A percentile compares a stretch with the other conserved stretches of the same genome.
These are phyloP conservation scores for Acmispon strigosus DNA, from an alignment of 306 rosid genomes.

Conservation along the genomic window DNA sequence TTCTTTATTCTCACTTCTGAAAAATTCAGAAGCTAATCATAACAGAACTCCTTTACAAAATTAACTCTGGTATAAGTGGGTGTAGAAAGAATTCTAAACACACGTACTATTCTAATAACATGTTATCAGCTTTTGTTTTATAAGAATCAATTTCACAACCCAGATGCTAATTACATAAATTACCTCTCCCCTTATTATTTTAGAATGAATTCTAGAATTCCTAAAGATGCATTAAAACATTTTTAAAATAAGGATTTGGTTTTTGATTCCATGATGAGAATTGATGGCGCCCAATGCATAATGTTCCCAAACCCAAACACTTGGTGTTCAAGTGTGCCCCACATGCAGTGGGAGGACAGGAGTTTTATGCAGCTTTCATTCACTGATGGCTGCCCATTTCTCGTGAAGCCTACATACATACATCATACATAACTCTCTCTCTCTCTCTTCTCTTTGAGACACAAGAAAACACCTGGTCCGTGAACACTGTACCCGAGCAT, in stretches of 20 bases:
- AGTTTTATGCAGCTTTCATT: constrained; percentile 48
- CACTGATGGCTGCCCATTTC: constrained; percentile 57
- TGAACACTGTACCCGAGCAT: constrained; percentile 38
- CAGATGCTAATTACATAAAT: too few species aligned
- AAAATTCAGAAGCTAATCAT: too few species aligned
- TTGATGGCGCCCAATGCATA: constrained; percentile 11
- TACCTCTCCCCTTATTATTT: too few species aligned
- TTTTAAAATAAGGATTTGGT: constrained; percentile 10
- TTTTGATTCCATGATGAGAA: neutral
- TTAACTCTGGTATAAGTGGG: too few species aligned
- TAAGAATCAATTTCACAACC: too few species aligned
- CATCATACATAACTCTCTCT: neutral
- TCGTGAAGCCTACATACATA: constrained; percentile 47
- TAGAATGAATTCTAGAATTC: too few species aligned
- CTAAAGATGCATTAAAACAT: neutral
- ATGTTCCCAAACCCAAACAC: constrained; percentile 13
- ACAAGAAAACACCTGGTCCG: constrained; percentile 56
- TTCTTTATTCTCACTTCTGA: too few species aligned
- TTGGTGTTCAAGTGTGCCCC: constrained; percentile 17
- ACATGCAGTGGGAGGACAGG: constrained; percentile 26
- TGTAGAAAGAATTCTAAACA: too few species aligned
- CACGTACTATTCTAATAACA: too few species aligned
- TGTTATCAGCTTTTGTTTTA: too few species aligned
- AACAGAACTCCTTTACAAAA: too few species aligned
- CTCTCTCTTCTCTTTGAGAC: constrained; percentile 15